Evolutionary conservation across 2,329 filamentous ascomycete species (phyloP).

Genomic region (Atkinsonella hypoxylon): DNA sequence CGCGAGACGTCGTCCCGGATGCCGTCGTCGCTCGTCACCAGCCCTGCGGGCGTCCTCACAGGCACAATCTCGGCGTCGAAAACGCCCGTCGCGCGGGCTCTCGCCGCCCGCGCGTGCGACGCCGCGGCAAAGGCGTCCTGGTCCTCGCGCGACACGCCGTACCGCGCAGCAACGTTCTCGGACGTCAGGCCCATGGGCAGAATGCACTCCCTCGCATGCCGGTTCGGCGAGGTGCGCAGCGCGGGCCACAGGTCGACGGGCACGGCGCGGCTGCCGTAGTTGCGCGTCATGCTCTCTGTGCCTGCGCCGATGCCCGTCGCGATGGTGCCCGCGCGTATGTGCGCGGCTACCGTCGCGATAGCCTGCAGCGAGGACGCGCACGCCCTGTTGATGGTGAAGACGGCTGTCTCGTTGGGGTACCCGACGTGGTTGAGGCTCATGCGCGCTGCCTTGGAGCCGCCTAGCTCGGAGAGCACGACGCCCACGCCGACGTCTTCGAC

Average conservation of each 20-base stretch:
- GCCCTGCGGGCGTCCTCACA: too few species aligned
- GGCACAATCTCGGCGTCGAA: conserved; percentile 75
- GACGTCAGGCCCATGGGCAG: conserved; percentile 90
- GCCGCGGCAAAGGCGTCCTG: conserved; percentile 74
- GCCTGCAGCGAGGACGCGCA: conserved; percentile 70
- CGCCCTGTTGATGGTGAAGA: conserved; percentile 83
- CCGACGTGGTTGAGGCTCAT: conserved; percentile 85
- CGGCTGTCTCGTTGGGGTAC: conserved; percentile 56
- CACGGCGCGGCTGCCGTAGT: conserved; percentile 78
- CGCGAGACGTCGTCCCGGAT: conserved; percentile 56
- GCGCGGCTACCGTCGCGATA: conserved; percentile 60
- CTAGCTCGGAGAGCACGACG: conserved; percentile 81
- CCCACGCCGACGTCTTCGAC: conserved; percentile 72
- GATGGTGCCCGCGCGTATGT: conserved; percentile 64
- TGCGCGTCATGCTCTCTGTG: conserved; percentile 93
- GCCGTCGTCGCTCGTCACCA: conserved; percentile 83
- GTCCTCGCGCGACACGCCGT: conserved; percentile 59
- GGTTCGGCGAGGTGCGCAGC: conserved; percentile 48
- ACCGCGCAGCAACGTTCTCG: conserved; percentile 76
- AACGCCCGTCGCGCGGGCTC: conserved; percentile 53
- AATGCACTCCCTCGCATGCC: conserved; percentile 73
- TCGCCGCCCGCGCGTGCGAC: conserved; percentile 61
- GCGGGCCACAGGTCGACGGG: conserved; percentile 70
- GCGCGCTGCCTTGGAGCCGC: conserved; percentile 78
- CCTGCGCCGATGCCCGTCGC: conserved; percentile 70